Evolutionary conservation across 2,329 filamentous ascomycete species (phyloP).

Genomic region (Alternaria postmessia): DNA sequence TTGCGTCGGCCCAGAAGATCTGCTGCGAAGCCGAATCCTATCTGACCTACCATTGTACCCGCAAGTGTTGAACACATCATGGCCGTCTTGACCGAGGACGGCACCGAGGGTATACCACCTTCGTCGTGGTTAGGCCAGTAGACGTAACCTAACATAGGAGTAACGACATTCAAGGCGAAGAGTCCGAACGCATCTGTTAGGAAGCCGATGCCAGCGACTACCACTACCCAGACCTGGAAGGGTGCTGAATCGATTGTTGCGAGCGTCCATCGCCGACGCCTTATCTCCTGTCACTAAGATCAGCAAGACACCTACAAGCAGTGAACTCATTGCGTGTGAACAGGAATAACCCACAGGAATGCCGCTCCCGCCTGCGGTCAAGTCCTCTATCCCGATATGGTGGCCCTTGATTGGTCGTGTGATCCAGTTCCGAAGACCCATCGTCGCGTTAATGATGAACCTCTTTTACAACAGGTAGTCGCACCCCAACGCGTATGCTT

Average conservation of each 20-base stretch:
- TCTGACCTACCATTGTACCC: constrained; percentile 50
- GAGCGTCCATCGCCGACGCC: constrained; percentile 44
- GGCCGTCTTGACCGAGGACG: constrained; percentile 45
- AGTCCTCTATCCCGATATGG: constrained; percentile 40
- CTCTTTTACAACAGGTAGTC: not conserved
- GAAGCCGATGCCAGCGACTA: constrained; percentile 53
- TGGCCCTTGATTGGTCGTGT: constrained; percentile 41
- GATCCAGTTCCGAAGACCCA: constrained; percentile 45
- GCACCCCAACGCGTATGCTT: not conserved
- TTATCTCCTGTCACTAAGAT: constrained; percentile 22
- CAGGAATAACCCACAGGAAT: constrained; percentile 34
- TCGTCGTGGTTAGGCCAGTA: constrained; percentile 45
- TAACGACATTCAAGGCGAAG: constrained; percentile 52
- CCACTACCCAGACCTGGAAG: constrained; percentile 47
- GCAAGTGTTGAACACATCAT: constrained; percentile 51
- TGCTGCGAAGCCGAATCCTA: constrained; percentile 51
- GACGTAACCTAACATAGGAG: constrained; percentile 52
- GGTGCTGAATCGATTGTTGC: constrained; percentile 46
- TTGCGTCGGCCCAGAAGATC: constrained; percentile 50
- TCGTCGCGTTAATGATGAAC: constrained; percentile 2
- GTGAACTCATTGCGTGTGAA: not conserved
- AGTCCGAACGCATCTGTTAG: constrained; percentile 53
- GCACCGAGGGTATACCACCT: constrained; percentile 34
- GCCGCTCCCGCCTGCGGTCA: constrained; percentile 43
- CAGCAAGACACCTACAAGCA: not conserved